Evolutionary conservation across 441 rosid species (phyloP).

Genomic region (Adansonia grandidieri): DNA sequence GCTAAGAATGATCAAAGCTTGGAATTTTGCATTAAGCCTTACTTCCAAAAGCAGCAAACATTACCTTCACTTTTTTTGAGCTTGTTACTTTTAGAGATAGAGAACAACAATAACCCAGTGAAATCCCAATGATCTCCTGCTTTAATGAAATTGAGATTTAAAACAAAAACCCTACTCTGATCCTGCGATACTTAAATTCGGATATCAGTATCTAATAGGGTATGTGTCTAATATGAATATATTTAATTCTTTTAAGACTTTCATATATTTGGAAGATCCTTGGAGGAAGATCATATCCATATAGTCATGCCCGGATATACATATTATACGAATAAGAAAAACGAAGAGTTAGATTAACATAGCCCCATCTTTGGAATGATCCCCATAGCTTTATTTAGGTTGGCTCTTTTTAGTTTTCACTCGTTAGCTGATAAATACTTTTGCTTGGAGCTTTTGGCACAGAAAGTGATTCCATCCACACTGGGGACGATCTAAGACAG

Average conservation of each 20-base stretch:
- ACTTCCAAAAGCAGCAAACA: conserved; percentile 10
- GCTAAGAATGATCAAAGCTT: conserved; percentile 8
- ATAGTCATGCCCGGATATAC: too few species aligned
- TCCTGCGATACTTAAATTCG: too few species aligned
- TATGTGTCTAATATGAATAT: too few species aligned
- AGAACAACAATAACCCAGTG: conserved; percentile 17
- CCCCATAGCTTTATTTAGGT: conserved; percentile 36
- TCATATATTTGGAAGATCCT: too few species aligned
- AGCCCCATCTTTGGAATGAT: conserved; percentile 46
- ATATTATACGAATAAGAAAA: too few species aligned
- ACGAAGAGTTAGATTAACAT: too few species aligned
- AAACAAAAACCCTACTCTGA: conserved; percentile 9
- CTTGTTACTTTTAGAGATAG: conserved; percentile 15
- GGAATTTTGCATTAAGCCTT: conserved; percentile 21
- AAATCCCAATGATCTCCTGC: conserved; percentile 18
- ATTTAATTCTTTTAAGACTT: too few species aligned
- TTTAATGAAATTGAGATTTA: conserved; percentile 18
- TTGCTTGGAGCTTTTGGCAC: conserved; percentile 44
- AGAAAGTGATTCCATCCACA: conserved; percentile 42
- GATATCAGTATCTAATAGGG: too few species aligned
- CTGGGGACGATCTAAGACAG: conserved; percentile 30
- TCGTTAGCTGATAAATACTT: conserved; percentile 31
- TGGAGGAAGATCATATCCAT: too few species aligned
- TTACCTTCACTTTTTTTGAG: neutral
- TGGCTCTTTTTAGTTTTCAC: conserved; percentile 27